Percentiles rank a stretch among this genome's conserved stretches.
Conservation (phyloP, 1,284 basidiomycete genomes). For the Leccinum cinnamomeum region DNA sequence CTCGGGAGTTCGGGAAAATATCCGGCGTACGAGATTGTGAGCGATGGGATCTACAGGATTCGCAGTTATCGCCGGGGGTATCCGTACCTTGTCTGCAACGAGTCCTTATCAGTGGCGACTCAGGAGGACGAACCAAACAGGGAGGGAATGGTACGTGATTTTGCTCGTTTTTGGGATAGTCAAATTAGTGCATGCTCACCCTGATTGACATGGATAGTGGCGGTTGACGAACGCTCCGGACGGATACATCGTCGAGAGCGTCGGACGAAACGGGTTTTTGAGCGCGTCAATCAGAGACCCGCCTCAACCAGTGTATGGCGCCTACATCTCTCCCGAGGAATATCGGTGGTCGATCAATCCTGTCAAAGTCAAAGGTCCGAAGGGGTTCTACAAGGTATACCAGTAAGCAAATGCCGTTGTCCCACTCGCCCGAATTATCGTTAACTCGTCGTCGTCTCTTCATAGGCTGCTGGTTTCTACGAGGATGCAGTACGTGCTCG, state of each 20-base stretch:
- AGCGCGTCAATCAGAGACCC: background rate
- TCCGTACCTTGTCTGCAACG: background rate
- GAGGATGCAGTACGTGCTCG: constrained; percentile 4
- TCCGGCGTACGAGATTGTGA: constrained; percentile 7
- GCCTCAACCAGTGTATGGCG: background rate
- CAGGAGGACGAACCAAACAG: background rate
- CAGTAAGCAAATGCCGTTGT: constrained; percentile 3
- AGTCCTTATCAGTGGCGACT: background rate
- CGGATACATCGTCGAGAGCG: constrained; percentile 10
- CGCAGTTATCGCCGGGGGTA: constrained; percentile 8
- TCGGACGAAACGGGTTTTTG: background rate
- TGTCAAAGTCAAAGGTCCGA: background rate
- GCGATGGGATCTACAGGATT: constrained; percentile 12
- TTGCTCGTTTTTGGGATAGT: background rate
- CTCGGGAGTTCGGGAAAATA: constrained; percentile 1
- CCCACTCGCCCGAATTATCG: background rate
- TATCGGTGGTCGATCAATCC: constrained; percentile 13
- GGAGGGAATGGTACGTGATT: constrained; percentile 3
- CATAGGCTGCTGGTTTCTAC: background rate
- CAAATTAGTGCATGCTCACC: background rate
- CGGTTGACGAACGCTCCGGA: background rate
- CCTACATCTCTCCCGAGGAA: background rate
- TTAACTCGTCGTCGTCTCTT: background rate
- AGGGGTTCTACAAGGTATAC: background rate
- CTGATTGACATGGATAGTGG: constrained; percentile 6